Percentiles rank a stretch among this genome's conserved stretches.
Conservation (phyloP, 305 asterid species). For the Caryopteris hybrid region DNA sequence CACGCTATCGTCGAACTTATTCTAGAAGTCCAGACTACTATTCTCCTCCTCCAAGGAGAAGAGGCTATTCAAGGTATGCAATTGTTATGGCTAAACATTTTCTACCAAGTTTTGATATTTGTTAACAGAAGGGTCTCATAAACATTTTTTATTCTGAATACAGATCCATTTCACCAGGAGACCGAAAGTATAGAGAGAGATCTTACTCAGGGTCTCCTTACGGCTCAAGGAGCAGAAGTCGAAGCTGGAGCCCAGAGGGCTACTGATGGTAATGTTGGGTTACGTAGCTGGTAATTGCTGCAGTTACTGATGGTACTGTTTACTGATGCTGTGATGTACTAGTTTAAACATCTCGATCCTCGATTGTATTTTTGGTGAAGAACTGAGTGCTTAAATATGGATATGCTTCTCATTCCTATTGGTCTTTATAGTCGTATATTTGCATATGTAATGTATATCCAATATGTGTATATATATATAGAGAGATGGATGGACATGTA, state of each 20-base stretch:
- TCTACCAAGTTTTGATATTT: background rate
- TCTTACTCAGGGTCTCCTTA: constrained; percentile 48
- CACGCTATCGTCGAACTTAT: constrained; percentile 27
- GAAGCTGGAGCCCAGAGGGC: constrained; percentile 24
- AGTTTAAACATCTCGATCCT: background rate
- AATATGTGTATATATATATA: too few species aligned
- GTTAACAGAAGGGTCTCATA: too few species aligned
- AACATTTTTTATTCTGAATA: background rate
- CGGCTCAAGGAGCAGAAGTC: constrained; percentile 46
- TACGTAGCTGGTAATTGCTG: background rate
- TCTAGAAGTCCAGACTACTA: constrained; percentile 39
- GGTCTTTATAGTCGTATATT: too few species aligned
- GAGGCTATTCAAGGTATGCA: constrained; percentile 38
- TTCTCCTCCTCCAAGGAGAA: constrained; percentile 38
- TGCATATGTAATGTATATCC: too few species aligned
- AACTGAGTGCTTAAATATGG: background rate
- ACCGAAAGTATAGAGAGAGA: constrained; percentile 35
- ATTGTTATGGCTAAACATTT: background rate
- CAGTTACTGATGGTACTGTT: background rate
- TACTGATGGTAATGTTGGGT: constrained; percentile 17
- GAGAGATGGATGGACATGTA: too few species aligned
- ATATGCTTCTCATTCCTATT: background rate
- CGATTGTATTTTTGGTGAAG: background rate
- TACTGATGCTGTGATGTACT: background rate
- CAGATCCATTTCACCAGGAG: constrained; percentile 47